Percentiles rank a stretch among this genome's conserved stretches.
Conservation (phyloP, 148 eudicot species). For the Fagopyrum esculentum region DNA sequence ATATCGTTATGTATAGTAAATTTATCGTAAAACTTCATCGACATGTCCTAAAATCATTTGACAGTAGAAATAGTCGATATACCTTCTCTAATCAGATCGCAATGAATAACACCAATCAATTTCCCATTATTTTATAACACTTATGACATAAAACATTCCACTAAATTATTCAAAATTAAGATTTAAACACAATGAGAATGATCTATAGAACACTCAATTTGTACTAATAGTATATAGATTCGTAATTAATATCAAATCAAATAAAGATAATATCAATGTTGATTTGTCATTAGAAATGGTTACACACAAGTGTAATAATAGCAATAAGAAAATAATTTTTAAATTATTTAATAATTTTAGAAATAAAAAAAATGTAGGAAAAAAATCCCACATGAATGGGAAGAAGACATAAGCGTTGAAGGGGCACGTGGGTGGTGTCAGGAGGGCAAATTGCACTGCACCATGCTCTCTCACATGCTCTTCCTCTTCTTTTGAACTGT, state of each 20-base stretch:
- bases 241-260: not conserved
- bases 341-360: not conserved
- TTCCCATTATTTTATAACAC: too few species aligned
- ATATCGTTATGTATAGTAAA: too few species aligned
- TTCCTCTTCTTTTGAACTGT: not conserved
- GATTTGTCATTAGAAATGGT: not conserved
- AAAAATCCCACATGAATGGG: constrained; percentile 7
- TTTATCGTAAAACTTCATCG: not conserved
- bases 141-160: too few species aligned
- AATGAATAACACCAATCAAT: too few species aligned
- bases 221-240: too few species aligned
- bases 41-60: not conserved
- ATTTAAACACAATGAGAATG: too few species aligned
- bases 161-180: too few species aligned
- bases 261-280: too few species aligned
- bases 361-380: not conserved
- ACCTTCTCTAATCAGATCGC: too few species aligned
- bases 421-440: constrained; percentile 11
- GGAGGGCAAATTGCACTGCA: not conserved
- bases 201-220: too few species aligned
- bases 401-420: constrained; percentile 5
- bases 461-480: constrained; percentile 8
- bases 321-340: not conserved
- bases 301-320: not conserved
- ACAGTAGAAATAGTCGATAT: too few species aligned